Base-by-base conservation (phyloP, 2,329 filamentous ascomycete genomes). In the Calycina marina region DNA sequence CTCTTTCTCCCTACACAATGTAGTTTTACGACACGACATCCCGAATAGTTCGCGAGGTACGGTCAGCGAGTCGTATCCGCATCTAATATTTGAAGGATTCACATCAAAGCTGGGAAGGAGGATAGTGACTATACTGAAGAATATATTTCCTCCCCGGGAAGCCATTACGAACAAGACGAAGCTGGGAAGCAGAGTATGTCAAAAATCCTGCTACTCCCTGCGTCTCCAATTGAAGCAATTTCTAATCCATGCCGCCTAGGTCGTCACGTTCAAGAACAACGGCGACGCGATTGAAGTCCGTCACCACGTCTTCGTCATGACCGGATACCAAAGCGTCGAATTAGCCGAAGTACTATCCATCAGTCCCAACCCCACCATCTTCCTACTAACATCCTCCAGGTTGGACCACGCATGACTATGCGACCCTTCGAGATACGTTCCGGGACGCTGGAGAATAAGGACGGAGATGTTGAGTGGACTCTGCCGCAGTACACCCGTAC, bases 351-450 rank as follows among this genome's bases (percentile, higher is more conserved):
- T 22, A 22, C n/a, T n/a, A n/a, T n/a, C n/a, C n/a, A n/a, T n/a
- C n/a, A n/a, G n/a, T n/a, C n/a, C n/a, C n/a, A n/a, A n/a, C n/a
- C n/a, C n/a, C n/a, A n/a, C n/a, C n/a, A n/a, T n/a, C n/a, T n/a
- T n/a, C 20, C 2, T 22, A n/a, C 20, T 22, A 22, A 22, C n/a
- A 8, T 22, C 20, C n/a, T 8, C 20, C n/a, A 22, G 20, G 20
- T 93, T 31, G 85, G 88, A 0, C 90, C 90, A 1, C 69, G 90
- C 36, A 93, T 96, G 83, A 93, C 85, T n/a, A 90, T 96, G 84
- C 69, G 84, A 44, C 63, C 85, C 32, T 98, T 96, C 52, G 84
- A 96, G 60, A 93, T 98, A 40, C 69, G 86, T 28, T 78, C 77
- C 32, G 88, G 90, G 11, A 93, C 88, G 4, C 62, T 94, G 38